phyloP scores from a whole-genome alignment of 2,329 filamentous ascomycete species.

The Xylaria sp. region DNA sequence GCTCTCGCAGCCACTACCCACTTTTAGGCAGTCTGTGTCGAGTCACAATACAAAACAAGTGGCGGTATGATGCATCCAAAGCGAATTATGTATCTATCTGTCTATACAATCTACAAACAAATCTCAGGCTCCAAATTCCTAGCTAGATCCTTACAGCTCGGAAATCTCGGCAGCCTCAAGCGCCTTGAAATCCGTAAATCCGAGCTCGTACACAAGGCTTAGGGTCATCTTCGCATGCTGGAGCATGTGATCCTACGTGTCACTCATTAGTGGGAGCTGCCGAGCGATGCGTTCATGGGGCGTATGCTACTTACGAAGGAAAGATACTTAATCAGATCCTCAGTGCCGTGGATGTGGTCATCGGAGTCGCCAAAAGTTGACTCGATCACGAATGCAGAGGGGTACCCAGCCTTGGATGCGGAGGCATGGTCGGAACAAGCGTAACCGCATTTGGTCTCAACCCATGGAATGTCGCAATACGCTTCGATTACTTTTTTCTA shows the following conservation, averaged over 20 bases:
- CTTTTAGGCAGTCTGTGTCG: neutral
- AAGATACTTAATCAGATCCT: slow-evolving; percentile 76
- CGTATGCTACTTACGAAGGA: slow-evolving; percentile 64
- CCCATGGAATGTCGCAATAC: slow-evolving; percentile 90
- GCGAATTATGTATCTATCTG: neutral
- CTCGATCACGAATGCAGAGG: slow-evolving; percentile 81
- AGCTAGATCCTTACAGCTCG: slow-evolving; percentile 51
- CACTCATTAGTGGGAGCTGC: slow-evolving; percentile 12
- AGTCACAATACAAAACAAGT: neutral
- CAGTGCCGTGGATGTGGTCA: slow-evolving; percentile 75
- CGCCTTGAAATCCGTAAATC: slow-evolving; percentile 75
- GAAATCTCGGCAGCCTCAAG: slow-evolving; percentile 50
- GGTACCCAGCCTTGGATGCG: slow-evolving; percentile 78
- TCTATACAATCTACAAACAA: neutral
- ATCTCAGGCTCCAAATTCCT: neutral
- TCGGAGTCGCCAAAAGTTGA: slow-evolving; percentile 74
- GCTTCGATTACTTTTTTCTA: slow-evolving; percentile 81
- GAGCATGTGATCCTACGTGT: slow-evolving; percentile 78
- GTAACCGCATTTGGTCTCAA: slow-evolving; percentile 90
- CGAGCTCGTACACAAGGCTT: slow-evolving; percentile 85
- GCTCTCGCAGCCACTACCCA: neutral
- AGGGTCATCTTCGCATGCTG: slow-evolving; percentile 89
- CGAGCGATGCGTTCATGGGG: neutral
- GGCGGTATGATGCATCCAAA: neutral
- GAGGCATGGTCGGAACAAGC: slow-evolving; percentile 82